Percentiles rank a stretch among this genome's conserved stretches.
These are phyloP conservation scores for Schizosaccharomyces japonicus DNA, from an alignment of 805 yeast species.

Conservation along the genomic window DNA sequence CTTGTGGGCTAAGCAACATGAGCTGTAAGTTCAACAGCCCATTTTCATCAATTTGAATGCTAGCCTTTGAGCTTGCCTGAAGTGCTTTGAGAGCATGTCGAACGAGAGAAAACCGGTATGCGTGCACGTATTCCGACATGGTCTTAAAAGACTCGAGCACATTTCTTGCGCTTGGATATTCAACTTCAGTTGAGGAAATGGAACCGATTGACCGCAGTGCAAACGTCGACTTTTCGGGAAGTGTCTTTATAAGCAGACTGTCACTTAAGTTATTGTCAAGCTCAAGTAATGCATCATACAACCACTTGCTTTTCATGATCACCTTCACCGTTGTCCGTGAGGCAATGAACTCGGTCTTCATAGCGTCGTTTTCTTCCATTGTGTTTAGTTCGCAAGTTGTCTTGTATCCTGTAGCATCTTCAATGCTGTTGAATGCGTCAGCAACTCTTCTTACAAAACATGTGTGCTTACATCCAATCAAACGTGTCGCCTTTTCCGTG, in stretches of 20 bases:
- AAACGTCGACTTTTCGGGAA: background rate
- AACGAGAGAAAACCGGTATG: slow-evolving; percentile 2
- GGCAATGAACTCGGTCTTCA: background rate
- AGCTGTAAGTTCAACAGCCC: slow-evolving; percentile 2
- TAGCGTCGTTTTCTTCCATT: background rate
- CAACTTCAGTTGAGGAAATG: background rate
- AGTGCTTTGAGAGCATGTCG: slow-evolving; percentile 3
- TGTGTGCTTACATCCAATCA: background rate
- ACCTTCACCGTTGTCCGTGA: background rate
- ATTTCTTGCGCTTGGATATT: slow-evolving; percentile 3
- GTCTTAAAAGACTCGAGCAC: slow-evolving; percentile 3
- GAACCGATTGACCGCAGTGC: background rate
- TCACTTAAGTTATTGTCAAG: background rate
- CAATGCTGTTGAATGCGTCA: background rate
- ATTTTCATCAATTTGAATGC: slow-evolving; percentile 1
- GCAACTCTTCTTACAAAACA: background rate
- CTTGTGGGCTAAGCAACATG: slow-evolving; percentile 1
- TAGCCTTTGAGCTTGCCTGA: background rate
- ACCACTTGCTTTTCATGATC: slow-evolving; percentile 1
- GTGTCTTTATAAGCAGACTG: background rate
- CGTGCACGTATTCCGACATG: background rate
- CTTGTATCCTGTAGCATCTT: background rate
- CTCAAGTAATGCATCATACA: slow-evolving; percentile 2
- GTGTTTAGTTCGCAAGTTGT: background rate
- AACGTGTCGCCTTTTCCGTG: background rate